Conservation (phyloP, 2,329 filamentous ascomycete genomes). For the Cercospora sojina region DNA sequence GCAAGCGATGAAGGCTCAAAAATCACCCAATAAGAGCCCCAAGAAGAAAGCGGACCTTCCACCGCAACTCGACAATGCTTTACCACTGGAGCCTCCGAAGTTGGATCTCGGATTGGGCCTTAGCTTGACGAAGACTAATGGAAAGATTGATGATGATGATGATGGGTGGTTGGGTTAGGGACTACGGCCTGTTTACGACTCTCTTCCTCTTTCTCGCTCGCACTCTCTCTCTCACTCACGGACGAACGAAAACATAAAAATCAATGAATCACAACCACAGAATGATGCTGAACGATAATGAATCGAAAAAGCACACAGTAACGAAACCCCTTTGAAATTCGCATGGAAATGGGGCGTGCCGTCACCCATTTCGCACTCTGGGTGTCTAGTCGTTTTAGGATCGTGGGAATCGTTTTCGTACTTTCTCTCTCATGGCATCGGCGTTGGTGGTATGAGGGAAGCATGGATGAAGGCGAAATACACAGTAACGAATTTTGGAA, state of each 20-base stretch:
- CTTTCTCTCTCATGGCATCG: neutral
- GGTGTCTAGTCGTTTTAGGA: neutral
- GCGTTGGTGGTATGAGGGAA: neutral
- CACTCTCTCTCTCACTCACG: neutral
- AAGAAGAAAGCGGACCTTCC: constrained; percentile 34
- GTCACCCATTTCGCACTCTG: neutral
- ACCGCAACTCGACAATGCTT: constrained; percentile 26
- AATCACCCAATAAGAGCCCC: constrained; percentile 42
- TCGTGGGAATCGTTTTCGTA: neutral
- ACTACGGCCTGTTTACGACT: constrained; percentile 4
- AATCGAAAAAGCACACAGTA: constrained; percentile 1
- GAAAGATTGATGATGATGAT: constrained; percentile 27
- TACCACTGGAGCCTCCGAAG: constrained; percentile 25
- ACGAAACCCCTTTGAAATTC: neutral
- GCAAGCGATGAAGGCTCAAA: constrained; percentile 44
- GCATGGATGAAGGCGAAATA: neutral
- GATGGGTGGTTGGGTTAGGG: constrained; percentile 36
- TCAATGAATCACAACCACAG: neutral
- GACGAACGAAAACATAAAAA: neutral
- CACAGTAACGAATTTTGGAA: neutral
- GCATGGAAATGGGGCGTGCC: neutral
- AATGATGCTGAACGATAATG: neutral
- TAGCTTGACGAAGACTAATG: constrained; percentile 15
- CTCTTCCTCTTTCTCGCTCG: neutral
- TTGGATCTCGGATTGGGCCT: constrained; percentile 31